Evolutionary conservation across 2,329 filamentous ascomycete species (phyloP).

Genomic region (Shiraia bambusicola): DNA sequence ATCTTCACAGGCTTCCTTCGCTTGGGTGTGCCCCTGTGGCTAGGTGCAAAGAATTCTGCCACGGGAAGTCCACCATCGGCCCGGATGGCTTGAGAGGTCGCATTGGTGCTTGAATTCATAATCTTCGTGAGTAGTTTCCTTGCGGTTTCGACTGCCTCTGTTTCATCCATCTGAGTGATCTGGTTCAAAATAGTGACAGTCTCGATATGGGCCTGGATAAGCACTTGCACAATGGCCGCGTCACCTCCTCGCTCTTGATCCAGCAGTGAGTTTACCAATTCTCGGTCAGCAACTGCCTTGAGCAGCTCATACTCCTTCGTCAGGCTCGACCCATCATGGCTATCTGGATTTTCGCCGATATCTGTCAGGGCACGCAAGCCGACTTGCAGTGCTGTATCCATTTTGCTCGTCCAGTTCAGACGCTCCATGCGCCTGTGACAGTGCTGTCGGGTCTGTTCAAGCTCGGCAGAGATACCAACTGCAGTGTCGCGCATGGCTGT

Average conservation of each 20-base stretch:
- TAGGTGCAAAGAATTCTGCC: conserved; percentile 68
- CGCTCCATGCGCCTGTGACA: conserved; percentile 81
- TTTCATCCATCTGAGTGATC: conserved; percentile 78
- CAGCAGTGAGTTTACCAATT: conserved; percentile 72
- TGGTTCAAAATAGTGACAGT: conserved; percentile 81
- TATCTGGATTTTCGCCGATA: conserved; percentile 65
- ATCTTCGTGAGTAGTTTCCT: conserved; percentile 75
- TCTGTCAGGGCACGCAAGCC: conserved; percentile 76
- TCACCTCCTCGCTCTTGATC: conserved; percentile 85
- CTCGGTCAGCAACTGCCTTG: conserved; percentile 78
- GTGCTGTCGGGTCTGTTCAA: conserved; percentile 88
- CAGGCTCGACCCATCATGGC: conserved; percentile 69
- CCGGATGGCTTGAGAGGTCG: conserved; percentile 82
- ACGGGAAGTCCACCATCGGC: conserved; percentile 72
- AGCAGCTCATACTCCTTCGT: conserved; percentile 82
- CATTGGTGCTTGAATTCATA: conserved; percentile 71
- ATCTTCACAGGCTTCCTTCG: conserved; percentile 58
- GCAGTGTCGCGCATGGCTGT: conserved; percentile 81
- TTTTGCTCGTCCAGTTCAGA: conserved; percentile 79
- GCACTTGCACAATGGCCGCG: conserved; percentile 73
- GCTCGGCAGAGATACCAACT: conserved; percentile 80
- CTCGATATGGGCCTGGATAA: conserved; percentile 90
- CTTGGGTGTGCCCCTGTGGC: conserved; percentile 74
- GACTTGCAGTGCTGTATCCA: conserved; percentile 86
- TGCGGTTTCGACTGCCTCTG: conserved; percentile 78